phyloP scores from a whole-genome alignment of 805 yeast genomes.

The Metschnikowia arizonensis region DNA sequence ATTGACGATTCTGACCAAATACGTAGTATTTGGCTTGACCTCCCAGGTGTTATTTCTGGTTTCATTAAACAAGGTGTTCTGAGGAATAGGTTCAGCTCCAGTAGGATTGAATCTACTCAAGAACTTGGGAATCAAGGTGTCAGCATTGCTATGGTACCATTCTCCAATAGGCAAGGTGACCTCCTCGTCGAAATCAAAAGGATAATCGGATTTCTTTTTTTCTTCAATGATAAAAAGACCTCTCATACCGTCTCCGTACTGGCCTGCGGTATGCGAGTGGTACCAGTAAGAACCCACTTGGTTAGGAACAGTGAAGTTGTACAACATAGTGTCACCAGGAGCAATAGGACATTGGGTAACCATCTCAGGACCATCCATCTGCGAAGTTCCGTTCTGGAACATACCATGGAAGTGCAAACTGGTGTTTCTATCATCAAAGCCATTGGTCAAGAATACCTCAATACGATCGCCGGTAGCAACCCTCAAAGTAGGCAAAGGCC shows the following conservation, averaged over 20 bases:
- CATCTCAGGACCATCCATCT: constrained; percentile 90
- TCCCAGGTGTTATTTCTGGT: constrained; percentile 71
- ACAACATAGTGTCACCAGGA: constrained; percentile 68
- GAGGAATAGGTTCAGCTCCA: constrained; percentile 98
- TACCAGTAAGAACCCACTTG: constrained; percentile 96
- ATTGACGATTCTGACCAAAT: constrained; percentile 74
- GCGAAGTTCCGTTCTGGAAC: constrained; percentile 69
- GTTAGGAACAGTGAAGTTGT: constrained; percentile 81
- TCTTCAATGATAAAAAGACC: constrained; percentile 74
- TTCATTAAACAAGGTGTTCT: constrained; percentile 73
- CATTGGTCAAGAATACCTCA: constrained; percentile 68
- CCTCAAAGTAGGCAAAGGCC: constrained; percentile 86
- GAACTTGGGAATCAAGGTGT: constrained; percentile 51
- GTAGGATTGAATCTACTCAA: constrained; percentile 81
- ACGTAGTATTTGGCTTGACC: constrained; percentile 83
- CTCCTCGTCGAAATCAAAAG: constrained; percentile 80
- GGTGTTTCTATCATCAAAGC: constrained; percentile 60
- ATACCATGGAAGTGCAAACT: constrained; percentile 92
- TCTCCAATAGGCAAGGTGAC: constrained; percentile 65
- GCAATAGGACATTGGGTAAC: constrained; percentile 89
- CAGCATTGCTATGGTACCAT: constrained; percentile 76
- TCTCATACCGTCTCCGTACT: constrained; percentile 92
- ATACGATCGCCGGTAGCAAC: constrained; percentile 80
- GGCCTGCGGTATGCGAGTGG: constrained; percentile 88
- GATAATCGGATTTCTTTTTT: constrained; percentile 42